Percentiles rank a stretch among this genome's conserved stretches.
These are phyloP conservation scores for Aspergillus sp. DNA, from an alignment of 2,329 filamentous ascomycete species.

Conservation along the genomic window DNA sequence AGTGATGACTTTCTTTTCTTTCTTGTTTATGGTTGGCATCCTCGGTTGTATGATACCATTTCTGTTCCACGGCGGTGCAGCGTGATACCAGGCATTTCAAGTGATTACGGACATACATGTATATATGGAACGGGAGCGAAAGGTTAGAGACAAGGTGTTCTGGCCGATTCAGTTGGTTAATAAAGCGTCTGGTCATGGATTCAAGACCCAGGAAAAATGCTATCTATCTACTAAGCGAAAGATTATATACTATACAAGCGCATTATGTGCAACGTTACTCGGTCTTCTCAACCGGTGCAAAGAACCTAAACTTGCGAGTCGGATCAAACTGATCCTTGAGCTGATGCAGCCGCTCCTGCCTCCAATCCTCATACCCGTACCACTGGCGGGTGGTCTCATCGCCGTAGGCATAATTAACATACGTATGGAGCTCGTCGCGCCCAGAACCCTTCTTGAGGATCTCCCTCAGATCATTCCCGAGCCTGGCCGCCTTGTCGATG, in stretches of 20 bases:
- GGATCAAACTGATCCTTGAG: slow-evolving; percentile 32
- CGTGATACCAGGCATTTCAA: slow-evolving; percentile 26
- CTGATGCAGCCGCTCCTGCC: slow-evolving; percentile 17
- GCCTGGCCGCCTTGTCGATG: slow-evolving; percentile 12
- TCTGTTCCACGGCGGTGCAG: slow-evolving; percentile 27
- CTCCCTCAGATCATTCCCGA: slow-evolving; percentile 24
- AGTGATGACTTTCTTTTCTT: slow-evolving; percentile 17
- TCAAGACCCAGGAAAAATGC: too few species aligned
- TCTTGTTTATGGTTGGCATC: slow-evolving; percentile 6
- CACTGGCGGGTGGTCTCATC: slow-evolving; percentile 16
- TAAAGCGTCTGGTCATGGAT: too few species aligned
- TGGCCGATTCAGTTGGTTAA: too few species aligned
- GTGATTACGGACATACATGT: too few species aligned
- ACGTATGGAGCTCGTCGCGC: slow-evolving; percentile 13
- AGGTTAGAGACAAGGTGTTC: too few species aligned
- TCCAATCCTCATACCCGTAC: slow-evolving; percentile 26
- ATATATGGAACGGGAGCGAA: too few species aligned
- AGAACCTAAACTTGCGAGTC: slow-evolving; percentile 20
- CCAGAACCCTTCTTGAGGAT: slow-evolving; percentile 15
- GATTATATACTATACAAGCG: too few species aligned
- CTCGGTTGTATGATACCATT: slow-evolving; percentile 31
- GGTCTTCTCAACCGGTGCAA: slow-evolving; percentile 20
- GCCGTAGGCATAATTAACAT: slow-evolving; percentile 25
- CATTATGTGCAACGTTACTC: too few species aligned
- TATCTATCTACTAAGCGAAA: too few species aligned